Evolutionary conservation across 2,329 filamentous ascomycete genomes (phyloP).

Genomic region (Verticillium albo-atrum): DNA sequence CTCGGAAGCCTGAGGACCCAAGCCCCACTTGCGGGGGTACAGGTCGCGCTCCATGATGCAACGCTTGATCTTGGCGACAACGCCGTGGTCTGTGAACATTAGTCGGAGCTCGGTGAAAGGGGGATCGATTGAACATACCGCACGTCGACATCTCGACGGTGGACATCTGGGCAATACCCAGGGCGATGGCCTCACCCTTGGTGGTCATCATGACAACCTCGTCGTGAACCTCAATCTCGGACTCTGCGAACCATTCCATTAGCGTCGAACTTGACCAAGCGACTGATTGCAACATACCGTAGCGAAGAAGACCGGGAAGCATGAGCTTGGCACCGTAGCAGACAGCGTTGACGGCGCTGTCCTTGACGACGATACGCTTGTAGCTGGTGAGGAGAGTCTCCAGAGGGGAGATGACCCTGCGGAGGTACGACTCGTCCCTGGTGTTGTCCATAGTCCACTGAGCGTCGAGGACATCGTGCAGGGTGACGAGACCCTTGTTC

Average conservation of each 20-base stretch:
- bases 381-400: constrained; percentile 90
- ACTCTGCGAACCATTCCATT: constrained; percentile 56
- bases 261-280: constrained; percentile 8
- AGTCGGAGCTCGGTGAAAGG: neutral
- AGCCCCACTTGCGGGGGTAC: constrained; percentile 94
- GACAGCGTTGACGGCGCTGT: constrained; percentile 91
- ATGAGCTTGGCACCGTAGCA: constrained; percentile 99
- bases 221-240: constrained; percentile 88
- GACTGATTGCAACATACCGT: constrained; percentile 53
- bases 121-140: constrained; percentile 12
- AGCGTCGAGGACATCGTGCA: constrained; percentile 93
- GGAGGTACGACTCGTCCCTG: constrained; percentile 81
- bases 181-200: constrained; percentile 96
- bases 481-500: constrained; percentile 79
- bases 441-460: constrained; percentile 97
- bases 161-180: constrained; percentile 96
- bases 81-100: constrained; percentile 67
- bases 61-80: constrained; percentile 97
- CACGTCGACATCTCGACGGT: constrained; percentile 95
- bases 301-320: constrained; percentile 92
- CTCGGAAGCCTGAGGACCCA: constrained; percentile 87
- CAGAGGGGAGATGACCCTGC: constrained; percentile 84
- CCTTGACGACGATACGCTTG: constrained; percentile 97
- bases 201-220: constrained; percentile 98
- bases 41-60: constrained; percentile 99